phyloP scores from a whole-genome alignment of 768 basidiomycete genomes.

The Grammothele lineata region DNA sequence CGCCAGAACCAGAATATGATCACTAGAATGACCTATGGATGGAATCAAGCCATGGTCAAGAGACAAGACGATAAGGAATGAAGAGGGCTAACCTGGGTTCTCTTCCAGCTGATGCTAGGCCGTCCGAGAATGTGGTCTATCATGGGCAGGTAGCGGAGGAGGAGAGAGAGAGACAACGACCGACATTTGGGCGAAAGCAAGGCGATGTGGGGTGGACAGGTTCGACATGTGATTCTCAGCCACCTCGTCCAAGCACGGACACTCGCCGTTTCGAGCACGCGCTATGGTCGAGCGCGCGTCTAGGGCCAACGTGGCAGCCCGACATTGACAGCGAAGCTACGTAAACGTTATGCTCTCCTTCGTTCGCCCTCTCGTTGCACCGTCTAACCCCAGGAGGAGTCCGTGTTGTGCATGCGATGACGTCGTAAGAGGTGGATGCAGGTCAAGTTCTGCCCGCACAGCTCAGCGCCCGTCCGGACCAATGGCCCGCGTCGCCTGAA shows the following conservation, averaged over 20 bases:
- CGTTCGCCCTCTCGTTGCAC: too few relatives aligned
- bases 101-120: constrained; percentile 87
- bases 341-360: too few relatives aligned
- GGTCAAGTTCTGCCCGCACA: too few relatives aligned
- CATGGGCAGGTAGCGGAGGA: constrained; percentile 43
- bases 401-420: too few relatives aligned
- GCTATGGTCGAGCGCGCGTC: too few relatives aligned
- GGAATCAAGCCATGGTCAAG: not conserved
- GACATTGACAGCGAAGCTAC: too few relatives aligned
- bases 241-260: not conserved
- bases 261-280: too few relatives aligned
- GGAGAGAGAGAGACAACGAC: constrained; percentile 7
- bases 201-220: constrained; percentile 14
- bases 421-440: too few relatives aligned
- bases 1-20: constrained; percentile 90
- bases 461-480: too few relatives aligned
- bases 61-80: not conserved
- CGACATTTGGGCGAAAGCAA: not conserved
- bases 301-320: too few relatives aligned
- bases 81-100: constrained; percentile 57
- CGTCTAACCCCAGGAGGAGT: too few relatives aligned
- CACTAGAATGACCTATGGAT: constrained; percentile 76
- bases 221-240: constrained; percentile 14
- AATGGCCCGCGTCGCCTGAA: not conserved
- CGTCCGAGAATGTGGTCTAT: constrained; percentile 90